Conservation (phyloP, 1,139 yeast species). For the Meyerozyma sp. region DNA sequence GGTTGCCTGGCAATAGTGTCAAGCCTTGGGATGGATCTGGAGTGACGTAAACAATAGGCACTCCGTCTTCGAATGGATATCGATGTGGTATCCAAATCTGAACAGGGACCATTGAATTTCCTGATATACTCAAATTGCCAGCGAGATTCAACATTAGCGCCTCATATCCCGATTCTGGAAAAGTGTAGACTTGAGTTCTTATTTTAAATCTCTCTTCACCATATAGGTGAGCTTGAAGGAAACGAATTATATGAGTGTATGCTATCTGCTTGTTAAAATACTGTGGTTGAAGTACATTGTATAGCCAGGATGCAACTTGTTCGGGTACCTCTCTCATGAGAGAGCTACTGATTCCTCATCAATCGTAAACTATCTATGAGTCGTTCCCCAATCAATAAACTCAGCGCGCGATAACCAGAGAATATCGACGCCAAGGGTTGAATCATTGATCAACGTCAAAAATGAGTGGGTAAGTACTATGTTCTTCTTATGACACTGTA, state of each 20-base stretch:
- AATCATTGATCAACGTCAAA: neutral
- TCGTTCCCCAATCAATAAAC: neutral
- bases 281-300: constrained; percentile 43
- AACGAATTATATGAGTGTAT: constrained; percentile 57
- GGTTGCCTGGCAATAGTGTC: constrained; percentile 52
- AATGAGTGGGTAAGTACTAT: constrained; percentile 24
- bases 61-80: constrained; percentile 50
- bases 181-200: constrained; percentile 66
- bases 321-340: constrained; percentile 25
- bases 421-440: neutral
- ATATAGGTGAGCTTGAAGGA: constrained; percentile 44
- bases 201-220: constrained; percentile 44
- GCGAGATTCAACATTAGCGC: constrained; percentile 57
- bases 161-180: constrained; percentile 49
- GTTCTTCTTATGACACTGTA: neutral
- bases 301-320: constrained; percentile 39
- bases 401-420: neutral
- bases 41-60: constrained; percentile 60
- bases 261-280: constrained; percentile 47
- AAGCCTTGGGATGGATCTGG: constrained; percentile 39
- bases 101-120: constrained; percentile 43
- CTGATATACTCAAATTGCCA: constrained; percentile 47
- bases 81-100: constrained; percentile 73
- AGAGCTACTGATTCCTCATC: neutral
- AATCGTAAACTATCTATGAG: neutral